Evolutionary conservation across 2,329 filamentous ascomycete genomes (phyloP).

Genomic region (Monosporascus ibericus): DNA sequence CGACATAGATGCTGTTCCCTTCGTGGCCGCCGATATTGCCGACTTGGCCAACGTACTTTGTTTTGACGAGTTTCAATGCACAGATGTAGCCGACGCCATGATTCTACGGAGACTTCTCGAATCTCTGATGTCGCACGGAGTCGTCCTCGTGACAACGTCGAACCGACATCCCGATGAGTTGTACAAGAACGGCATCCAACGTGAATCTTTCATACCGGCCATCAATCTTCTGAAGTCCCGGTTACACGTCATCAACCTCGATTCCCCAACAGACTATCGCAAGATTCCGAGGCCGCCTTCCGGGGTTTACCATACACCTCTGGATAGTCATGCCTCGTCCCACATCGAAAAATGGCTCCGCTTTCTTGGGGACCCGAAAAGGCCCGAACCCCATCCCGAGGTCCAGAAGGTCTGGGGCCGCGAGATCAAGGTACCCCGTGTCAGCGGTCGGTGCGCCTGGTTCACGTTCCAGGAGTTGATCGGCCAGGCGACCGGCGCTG

Average conservation of each 20-base stretch:
- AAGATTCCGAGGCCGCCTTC: conserved; percentile 91
- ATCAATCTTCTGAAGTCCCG: conserved; percentile 84
- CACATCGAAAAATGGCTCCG: conserved; percentile 95
- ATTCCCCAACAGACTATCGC: conserved; percentile 93
- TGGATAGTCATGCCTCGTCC: conserved; percentile 68
- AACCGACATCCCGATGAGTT: conserved; percentile 95
- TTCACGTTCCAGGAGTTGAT: conserved; percentile 94
- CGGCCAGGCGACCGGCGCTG: conserved; percentile 79
- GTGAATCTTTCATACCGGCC: conserved; percentile 89
- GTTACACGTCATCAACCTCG: conserved; percentile 85
- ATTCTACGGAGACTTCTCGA: conserved; percentile 85
- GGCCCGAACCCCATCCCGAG: conserved; percentile 68
- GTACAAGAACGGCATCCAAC: conserved; percentile 97
- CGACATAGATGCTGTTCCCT: conserved; percentile 84
- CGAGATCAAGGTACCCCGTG: conserved; percentile 78
- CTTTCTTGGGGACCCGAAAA: conserved; percentile 80
- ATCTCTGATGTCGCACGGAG: conserved; percentile 90
- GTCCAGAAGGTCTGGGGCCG: conserved; percentile 88
- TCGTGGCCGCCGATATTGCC: conserved; percentile 92
- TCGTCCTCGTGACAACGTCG: conserved; percentile 90
- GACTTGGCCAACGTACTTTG: conserved; percentile 79
- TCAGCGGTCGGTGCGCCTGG: conserved; percentile 80
- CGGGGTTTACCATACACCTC: conserved; percentile 86
- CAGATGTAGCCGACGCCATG: conserved; percentile 98
- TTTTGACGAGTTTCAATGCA: conserved; percentile 98